Conservation (phyloP, 768 basidiomycete species). For the Mycena vulgaris region DNA sequence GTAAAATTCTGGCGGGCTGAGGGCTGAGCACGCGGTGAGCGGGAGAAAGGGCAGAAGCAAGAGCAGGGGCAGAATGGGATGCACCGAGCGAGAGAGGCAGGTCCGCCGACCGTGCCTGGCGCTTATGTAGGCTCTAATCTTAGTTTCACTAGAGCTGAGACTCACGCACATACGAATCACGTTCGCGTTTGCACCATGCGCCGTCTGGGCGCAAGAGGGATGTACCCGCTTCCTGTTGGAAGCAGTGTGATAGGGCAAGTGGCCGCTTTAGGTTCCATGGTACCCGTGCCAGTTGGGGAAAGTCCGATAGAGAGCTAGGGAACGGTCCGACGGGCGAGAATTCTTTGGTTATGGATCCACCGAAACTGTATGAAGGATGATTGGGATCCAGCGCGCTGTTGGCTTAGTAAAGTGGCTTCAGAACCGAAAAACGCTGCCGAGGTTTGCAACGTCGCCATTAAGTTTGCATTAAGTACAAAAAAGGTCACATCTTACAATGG, state of each 20-base stretch:
- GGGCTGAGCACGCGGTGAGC: background rate
- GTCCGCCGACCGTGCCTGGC: background rate
- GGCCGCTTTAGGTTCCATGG: too few relatives aligned
- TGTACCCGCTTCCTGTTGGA: background rate
- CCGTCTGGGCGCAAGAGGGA: background rate
- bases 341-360: too few relatives aligned
- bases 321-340: too few relatives aligned
- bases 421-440: too few relatives aligned
- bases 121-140: background rate
- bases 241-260: background rate
- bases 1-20: conserved; percentile 16
- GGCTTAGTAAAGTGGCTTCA: too few relatives aligned
- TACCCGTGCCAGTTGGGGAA: too few relatives aligned
- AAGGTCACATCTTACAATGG: too few relatives aligned
- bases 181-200: background rate
- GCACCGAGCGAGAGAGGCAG: background rate
- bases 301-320: too few relatives aligned
- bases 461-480: too few relatives aligned
- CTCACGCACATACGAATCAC: background rate
- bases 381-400: too few relatives aligned
- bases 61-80: background rate
- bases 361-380: too few relatives aligned
- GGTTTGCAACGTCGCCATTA: too few relatives aligned
- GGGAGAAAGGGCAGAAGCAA: background rate
- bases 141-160: background rate